Conservation (phyloP, 129 eudicot genomes). For the Pseudognaphalium luteoalbum region DNA sequence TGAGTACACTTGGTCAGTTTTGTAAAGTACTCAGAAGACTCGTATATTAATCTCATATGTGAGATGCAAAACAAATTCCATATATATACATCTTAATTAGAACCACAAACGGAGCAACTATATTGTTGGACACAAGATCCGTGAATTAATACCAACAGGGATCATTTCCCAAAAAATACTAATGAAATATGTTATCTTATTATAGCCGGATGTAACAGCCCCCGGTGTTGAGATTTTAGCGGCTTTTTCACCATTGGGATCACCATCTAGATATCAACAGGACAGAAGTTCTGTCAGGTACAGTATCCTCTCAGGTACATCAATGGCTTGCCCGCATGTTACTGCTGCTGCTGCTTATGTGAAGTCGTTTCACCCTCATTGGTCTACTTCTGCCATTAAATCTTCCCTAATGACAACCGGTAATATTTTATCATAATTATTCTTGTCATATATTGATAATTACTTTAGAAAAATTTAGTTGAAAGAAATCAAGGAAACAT, state of each 20-base stretch:
- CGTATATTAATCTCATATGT: too few species aligned
- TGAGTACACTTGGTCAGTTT: too few species aligned
- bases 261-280: background rate
- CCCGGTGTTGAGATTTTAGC: conserved; percentile 35
- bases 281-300: background rate
- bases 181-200: background rate
- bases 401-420: conserved; percentile 40
- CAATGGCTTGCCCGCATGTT: conserved; percentile 18
- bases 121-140: too few species aligned
- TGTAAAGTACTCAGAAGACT: too few species aligned
- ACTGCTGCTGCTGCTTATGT: conserved; percentile 25
- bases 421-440: background rate
- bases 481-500: too few species aligned
- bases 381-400: conserved; percentile 40
- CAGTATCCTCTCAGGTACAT: conserved; percentile 27
- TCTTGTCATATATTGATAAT: too few species aligned
- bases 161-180: too few species aligned
- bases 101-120: too few species aligned
- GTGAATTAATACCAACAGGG: too few species aligned
- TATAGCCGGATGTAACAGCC: conserved; percentile 46
- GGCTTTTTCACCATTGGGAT: conserved; percentile 23
- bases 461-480: too few species aligned
- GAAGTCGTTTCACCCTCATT: conserved; percentile 28
- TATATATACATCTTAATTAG: too few species aligned
- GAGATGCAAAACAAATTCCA: too few species aligned